Evolutionary conservation across 768 basidiomycete genomes (phyloP).

Genomic region (Russula virescens): DNA sequence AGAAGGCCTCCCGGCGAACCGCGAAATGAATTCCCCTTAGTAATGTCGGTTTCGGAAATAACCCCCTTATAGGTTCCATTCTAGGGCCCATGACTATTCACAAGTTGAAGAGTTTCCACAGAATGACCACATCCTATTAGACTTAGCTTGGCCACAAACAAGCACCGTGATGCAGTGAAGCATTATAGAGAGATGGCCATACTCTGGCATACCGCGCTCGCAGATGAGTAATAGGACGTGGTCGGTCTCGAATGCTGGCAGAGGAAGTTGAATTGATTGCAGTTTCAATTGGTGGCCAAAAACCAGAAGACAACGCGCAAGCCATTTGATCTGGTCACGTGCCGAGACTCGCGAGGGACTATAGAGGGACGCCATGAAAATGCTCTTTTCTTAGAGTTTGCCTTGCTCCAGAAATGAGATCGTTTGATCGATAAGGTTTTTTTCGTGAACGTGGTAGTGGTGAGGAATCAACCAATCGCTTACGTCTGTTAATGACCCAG

Average conservation of each 20-base stretch:
- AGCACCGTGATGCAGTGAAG: constrained; percentile 1
- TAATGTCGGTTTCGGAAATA: not conserved
- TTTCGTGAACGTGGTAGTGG: constrained; percentile 20
- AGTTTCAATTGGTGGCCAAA: constrained; percentile 73
- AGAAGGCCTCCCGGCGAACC: constrained; percentile 3
- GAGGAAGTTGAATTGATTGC: constrained; percentile 80
- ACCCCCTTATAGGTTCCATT: constrained; percentile 9
- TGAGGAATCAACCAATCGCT: constrained; percentile 11
- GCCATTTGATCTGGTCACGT: not conserved
- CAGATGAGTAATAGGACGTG: too few relatives aligned
- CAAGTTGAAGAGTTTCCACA: constrained; percentile 1
- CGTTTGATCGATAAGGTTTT: constrained; percentile 20
- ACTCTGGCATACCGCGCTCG: not conserved
- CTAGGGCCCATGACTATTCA: constrained; percentile 8
- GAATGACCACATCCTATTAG: not conserved
- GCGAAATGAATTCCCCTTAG: constrained; percentile 7
- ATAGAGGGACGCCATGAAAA: constrained; percentile 4
- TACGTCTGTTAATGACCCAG: constrained; percentile 9
- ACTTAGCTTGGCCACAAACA: constrained; percentile 16
- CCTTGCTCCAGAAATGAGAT: constrained; percentile 15
- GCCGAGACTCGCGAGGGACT: not conserved
- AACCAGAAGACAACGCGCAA: constrained; percentile 67
- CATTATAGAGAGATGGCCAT: not conserved
- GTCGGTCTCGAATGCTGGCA: too few relatives aligned
- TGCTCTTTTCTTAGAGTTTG: constrained; percentile 2